Evolutionary conservation across 1,284 basidiomycete species (phyloP).

Genomic region (Erythrobasidium hasegawianum): DNA sequence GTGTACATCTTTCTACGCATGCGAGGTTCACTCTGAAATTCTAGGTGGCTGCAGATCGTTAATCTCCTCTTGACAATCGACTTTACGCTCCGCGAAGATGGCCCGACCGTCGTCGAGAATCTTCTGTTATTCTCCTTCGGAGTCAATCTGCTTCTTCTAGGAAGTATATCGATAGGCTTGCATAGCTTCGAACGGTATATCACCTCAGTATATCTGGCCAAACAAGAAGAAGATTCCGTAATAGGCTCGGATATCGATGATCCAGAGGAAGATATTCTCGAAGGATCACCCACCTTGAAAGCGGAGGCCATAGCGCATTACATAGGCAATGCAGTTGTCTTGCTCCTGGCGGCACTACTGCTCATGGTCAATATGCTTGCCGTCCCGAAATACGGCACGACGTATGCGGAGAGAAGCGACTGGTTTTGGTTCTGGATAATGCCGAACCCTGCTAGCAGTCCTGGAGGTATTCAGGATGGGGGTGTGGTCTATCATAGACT

Average conservation of each 20-base stretch:
- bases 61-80: constrained; percentile 26
- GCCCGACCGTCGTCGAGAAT: constrained; percentile 22
- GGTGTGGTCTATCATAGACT: constrained; percentile 11
- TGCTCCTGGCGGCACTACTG: constrained; percentile 3
- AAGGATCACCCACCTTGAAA: not conserved
- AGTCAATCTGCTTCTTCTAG: constrained; percentile 27
- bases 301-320: constrained; percentile 22
- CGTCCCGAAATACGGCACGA: constrained; percentile 21
- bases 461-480: not conserved
- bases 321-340: constrained; percentile 8
- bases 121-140: constrained; percentile 31
- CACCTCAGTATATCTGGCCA: not conserved
- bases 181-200: constrained; percentile 16
- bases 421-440: constrained; percentile 36
- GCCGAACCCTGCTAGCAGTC: constrained; percentile 15
- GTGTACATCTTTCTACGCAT: constrained; percentile 4
- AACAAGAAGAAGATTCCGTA: constrained; percentile 1
- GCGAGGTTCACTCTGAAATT: not conserved
- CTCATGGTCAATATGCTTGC: constrained; percentile 33
- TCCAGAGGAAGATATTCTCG: constrained; percentile 1
- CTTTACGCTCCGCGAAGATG: constrained; percentile 31
- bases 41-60: constrained; percentile 4
- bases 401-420: constrained; percentile 17
- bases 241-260: not conserved
- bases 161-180: constrained; percentile 8